These are phyloP conservation scores for Cyberlindnera lachancei DNA, from an alignment of 805 yeast genomes.

Conservation along the genomic window DNA sequence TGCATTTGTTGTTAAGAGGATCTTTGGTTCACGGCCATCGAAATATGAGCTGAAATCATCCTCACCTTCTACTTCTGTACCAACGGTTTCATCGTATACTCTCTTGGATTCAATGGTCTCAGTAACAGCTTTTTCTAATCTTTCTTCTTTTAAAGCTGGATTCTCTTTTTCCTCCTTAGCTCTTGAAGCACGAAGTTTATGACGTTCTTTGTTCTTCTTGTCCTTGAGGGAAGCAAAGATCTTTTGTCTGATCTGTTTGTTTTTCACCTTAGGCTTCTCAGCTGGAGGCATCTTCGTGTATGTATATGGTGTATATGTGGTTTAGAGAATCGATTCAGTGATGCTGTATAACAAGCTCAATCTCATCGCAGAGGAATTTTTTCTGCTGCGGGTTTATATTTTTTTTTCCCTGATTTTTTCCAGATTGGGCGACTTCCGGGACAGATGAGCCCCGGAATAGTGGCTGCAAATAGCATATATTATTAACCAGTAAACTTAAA, in stretches of 20 bases:
- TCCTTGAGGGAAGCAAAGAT: constrained; percentile 67
- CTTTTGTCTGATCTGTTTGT: constrained; percentile 75
- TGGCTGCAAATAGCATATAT: no score
- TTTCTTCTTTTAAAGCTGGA: constrained; percentile 74
- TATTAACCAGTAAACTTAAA: no score
- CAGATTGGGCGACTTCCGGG: background rate
- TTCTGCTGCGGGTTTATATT: no score
- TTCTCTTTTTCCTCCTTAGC: constrained; percentile 82
- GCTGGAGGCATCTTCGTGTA: constrained; percentile 21
- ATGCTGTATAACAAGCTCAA: background rate
- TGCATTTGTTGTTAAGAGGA: constrained; percentile 82
- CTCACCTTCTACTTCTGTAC: constrained; percentile 23
- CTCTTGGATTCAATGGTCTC: constrained; percentile 23
- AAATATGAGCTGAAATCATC: constrained; percentile 23
- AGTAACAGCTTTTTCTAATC: constrained; percentile 38
- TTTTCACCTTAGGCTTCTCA: constrained; percentile 43
- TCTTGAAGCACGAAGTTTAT: constrained; percentile 67
- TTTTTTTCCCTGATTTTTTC: no score
- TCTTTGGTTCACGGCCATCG: constrained; percentile 53
- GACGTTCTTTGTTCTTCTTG: constrained; percentile 69
- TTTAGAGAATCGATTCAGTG: background rate
- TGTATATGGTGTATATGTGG: background rate
- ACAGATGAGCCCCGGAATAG: background rate
- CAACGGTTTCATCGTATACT: constrained; percentile 23
- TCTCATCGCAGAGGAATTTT: no score